Percentiles rank a stretch among this genome's conserved stretches.
These are phyloP conservation scores for Didymella lethalis DNA, from an alignment of 2,329 filamentous ascomycete species.

Conservation along the genomic window DNA sequence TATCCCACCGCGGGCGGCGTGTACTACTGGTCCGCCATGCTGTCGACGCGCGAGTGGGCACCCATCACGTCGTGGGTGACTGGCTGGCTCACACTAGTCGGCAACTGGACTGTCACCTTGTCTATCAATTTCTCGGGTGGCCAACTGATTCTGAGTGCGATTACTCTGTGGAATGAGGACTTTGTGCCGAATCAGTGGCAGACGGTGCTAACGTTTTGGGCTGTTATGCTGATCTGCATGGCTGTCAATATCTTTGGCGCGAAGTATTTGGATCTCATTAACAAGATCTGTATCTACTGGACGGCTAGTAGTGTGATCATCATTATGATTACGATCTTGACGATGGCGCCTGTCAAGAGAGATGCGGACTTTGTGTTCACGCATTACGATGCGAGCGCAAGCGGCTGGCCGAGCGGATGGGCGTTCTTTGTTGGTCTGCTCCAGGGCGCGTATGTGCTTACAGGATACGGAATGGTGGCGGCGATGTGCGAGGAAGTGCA, in stretches of 20 bases:
- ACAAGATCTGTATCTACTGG: conserved; percentile 78
- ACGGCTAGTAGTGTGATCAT: conserved; percentile 71
- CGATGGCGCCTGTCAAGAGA: conserved; percentile 65
- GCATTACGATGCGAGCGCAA: conserved; percentile 71
- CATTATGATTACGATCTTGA: conserved; percentile 70
- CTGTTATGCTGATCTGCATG: conserved; percentile 71
- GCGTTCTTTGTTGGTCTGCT: conserved; percentile 76
- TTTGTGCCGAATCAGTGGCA: conserved; percentile 73
- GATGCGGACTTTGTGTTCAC: conserved; percentile 71
- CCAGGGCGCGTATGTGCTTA: conserved; percentile 69
- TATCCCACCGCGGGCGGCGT: conserved; percentile 79
- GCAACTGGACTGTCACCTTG: conserved; percentile 73
- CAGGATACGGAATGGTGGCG: conserved; percentile 75
- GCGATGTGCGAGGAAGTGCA: conserved; percentile 78
- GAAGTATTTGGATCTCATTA: conserved; percentile 71
- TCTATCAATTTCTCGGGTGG: conserved; percentile 75
- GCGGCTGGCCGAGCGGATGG: conserved; percentile 74
- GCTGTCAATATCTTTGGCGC: conserved; percentile 70
- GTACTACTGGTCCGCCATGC: conserved; percentile 74
- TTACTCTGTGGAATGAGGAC: conserved; percentile 73
- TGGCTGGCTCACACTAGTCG: conserved; percentile 75
- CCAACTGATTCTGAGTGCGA: conserved; percentile 68
- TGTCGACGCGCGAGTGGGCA: conserved; percentile 70
- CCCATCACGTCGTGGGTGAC: conserved; percentile 74
- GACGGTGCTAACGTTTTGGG: conserved; percentile 76